These are phyloP conservation scores for Trichophyton benhamiae DNA, from an alignment of 2,329 filamentous ascomycete species.

Conservation along the genomic window DNA sequence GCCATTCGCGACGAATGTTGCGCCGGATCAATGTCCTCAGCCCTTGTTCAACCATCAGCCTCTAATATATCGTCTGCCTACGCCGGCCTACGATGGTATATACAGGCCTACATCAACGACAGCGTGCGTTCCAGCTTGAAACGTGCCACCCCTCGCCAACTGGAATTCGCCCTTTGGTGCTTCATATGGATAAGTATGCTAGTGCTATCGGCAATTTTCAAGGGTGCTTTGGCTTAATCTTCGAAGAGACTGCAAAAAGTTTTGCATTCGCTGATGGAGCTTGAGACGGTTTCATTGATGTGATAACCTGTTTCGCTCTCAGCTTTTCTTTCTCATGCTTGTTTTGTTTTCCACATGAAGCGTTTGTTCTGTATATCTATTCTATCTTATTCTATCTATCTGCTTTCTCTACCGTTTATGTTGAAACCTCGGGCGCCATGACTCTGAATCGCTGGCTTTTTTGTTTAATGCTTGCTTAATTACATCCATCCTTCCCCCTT, in stretches of 20 bases:
- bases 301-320: background rate
- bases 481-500: background rate
- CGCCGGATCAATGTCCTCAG: background rate
- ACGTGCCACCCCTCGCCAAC: background rate
- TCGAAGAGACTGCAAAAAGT: background rate
- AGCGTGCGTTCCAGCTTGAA: background rate
- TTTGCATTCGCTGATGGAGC: background rate
- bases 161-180: slow-evolving; percentile 1
- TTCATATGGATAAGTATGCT: background rate
- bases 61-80: background rate
- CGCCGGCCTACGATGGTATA: background rate
- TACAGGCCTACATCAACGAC: background rate
- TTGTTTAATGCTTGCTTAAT: background rate
- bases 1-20: background rate
- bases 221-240: background rate
- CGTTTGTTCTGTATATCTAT: background rate
- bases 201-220: background rate
- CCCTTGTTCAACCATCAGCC: background rate
- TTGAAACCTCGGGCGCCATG: background rate
- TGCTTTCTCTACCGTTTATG: background rate
- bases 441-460: background rate
- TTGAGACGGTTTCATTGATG: background rate
- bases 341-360: background rate
- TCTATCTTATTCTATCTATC: background rate
- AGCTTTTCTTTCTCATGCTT: background rate